Evolutionary conservation across 2,329 filamentous ascomycete species (phyloP).

Genomic region (Dactylellina leptospora): DNA sequence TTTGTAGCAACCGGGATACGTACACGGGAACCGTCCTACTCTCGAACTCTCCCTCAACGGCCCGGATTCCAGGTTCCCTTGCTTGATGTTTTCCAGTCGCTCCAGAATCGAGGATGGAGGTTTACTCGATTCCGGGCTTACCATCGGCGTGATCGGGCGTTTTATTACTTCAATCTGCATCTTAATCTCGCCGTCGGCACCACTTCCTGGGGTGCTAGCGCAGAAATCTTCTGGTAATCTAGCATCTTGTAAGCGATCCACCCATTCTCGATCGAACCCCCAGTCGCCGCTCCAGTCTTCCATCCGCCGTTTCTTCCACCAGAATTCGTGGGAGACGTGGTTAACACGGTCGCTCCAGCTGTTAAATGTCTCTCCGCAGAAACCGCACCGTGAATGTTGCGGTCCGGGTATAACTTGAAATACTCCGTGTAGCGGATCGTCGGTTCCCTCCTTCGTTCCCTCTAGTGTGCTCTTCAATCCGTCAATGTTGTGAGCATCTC

Average conservation of each 20-base stretch:
- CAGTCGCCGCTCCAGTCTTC: conserved; percentile 52
- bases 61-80: conserved; percentile 10
- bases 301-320: conserved; percentile 47
- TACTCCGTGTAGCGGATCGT: conserved; percentile 29
- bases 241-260: conserved; percentile 45
- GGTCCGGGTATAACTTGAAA: conserved; percentile 36
- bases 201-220: neutral
- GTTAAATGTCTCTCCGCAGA: conserved; percentile 46
- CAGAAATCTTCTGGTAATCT: conserved; percentile 39
- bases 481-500: conserved; percentile 45
- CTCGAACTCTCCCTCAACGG: conserved; percentile 13
- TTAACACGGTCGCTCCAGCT: conserved; percentile 45
- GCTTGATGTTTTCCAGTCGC: conserved; percentile 9
- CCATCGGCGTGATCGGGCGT: conserved; percentile 4
- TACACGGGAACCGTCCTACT: conserved; percentile 32
- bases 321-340: conserved; percentile 50
- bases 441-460: conserved; percentile 7
- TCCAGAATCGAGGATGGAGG: conserved; percentile 11
- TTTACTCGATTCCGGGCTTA: conserved; percentile 1
- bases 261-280: conserved; percentile 50
- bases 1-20: conserved; percentile 22
- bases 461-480: conserved; percentile 37
- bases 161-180: conserved; percentile 1
- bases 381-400: conserved; percentile 42
- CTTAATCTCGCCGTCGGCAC: neutral